A percentile compares a stretch with the other conserved stretches of the same genome.
Conservation (phyloP, 2,329 filamentous ascomycete species). For the Chrysosporium queenslandicum region DNA sequence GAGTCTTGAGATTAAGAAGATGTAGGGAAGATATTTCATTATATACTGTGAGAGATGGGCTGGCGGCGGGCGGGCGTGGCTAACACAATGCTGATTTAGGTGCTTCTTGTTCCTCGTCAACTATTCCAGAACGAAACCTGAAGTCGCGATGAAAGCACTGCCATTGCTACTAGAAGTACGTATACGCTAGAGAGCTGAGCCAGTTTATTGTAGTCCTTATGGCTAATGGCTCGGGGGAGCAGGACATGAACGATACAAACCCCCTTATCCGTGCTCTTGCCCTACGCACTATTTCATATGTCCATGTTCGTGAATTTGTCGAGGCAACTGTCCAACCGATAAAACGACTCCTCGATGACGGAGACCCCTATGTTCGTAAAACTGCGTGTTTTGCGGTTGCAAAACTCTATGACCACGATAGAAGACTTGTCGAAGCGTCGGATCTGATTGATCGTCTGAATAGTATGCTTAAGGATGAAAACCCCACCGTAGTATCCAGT, state of each 20-base stretch:
- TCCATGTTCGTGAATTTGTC: conserved; percentile 92
- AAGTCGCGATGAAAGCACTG: conserved; percentile 85
- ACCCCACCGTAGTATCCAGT: conserved; percentile 93
- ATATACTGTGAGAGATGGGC: conserved; percentile 1
- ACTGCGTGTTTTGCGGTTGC: conserved; percentile 93
- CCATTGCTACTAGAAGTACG: conserved; percentile 71
- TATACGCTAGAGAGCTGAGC: not conserved
- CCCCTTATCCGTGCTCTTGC: conserved; percentile 86
- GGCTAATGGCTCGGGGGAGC: conserved; percentile 1
- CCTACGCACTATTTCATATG: conserved; percentile 90
- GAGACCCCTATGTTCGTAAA: conserved; percentile 93
- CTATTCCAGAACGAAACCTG: conserved; percentile 87
- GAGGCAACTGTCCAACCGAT: conserved; percentile 78
- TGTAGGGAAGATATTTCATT: conserved; percentile 55
- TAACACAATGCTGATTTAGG: conserved; percentile 44
- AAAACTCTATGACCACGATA: conserved; percentile 95
- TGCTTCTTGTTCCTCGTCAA: conserved; percentile 97
- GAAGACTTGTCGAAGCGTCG: conserved; percentile 75
- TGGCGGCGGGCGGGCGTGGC: not conserved
- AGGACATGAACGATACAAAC: conserved; percentile 92
- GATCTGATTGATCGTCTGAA: conserved; percentile 90
- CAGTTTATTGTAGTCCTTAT: not conserved
- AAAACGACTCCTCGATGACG: conserved; percentile 70
- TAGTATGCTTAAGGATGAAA: conserved; percentile 81
- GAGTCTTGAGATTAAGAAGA: conserved; percentile 98